Evolutionary conservation across 2,329 filamentous ascomycete species (phyloP).

Genomic region (Beauveria brongniartii): DNA sequence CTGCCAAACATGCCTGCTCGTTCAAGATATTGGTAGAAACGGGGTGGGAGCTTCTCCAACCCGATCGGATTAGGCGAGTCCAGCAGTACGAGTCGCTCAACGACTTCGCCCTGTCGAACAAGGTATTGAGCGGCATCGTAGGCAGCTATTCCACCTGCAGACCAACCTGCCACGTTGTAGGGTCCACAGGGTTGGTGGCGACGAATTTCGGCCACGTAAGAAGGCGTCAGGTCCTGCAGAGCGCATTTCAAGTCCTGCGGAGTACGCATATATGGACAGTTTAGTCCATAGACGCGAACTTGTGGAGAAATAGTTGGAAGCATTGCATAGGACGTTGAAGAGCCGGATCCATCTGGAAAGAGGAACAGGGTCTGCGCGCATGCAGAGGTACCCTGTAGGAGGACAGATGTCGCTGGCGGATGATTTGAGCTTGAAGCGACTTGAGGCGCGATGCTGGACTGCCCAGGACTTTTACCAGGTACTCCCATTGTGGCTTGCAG

Average conservation of each 20-base stretch:
- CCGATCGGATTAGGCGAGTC: too few relatives aligned
- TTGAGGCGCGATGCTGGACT: not conserved
- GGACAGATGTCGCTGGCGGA: constrained; percentile 16
- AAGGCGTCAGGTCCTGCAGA: constrained; percentile 8
- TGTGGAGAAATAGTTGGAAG: constrained; percentile 12
- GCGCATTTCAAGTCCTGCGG: constrained; percentile 18
- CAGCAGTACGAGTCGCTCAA: too few relatives aligned
- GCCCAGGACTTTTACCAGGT: too few relatives aligned
- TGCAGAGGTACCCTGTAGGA: constrained; percentile 15
- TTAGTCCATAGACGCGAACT: constrained; percentile 9
- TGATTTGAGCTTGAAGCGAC: not conserved
- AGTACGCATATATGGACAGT: constrained; percentile 47
- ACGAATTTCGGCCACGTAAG: not conserved
- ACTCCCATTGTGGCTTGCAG: not conserved
- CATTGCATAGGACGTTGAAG: constrained; percentile 16
- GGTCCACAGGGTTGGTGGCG: not conserved
- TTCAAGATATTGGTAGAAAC: too few relatives aligned
- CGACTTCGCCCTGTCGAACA: too few relatives aligned
- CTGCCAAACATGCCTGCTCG: too few relatives aligned
- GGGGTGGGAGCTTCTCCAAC: too few relatives aligned
- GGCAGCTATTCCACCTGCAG: too few relatives aligned
- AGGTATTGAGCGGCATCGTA: too few relatives aligned
- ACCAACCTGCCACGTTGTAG: not conserved
- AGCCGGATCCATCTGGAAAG: constrained; percentile 23
- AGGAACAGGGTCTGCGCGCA: constrained; percentile 15